Evolutionary conservation across 495 filamentous ascomycete species (phyloP).

Genomic region (Sordaria brevicollis): DNA sequence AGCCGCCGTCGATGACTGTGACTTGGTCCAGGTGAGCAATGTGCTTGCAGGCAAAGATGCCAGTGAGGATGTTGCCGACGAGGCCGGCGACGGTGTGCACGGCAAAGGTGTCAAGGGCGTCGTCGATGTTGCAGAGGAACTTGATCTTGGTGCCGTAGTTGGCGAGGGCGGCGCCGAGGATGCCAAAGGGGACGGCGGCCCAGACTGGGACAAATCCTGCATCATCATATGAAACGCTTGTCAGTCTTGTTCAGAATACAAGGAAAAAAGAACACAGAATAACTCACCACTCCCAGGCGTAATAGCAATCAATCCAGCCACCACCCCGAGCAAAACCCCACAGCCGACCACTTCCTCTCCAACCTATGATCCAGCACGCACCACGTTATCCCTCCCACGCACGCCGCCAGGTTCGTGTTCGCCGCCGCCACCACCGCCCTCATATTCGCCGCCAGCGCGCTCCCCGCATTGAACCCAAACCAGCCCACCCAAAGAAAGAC

Average conservation of each 20-base stretch:
- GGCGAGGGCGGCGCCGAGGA: slow-evolving; percentile 72
- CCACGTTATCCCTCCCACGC: slow-evolving; percentile 88
- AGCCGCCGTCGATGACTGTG: slow-evolving; percentile 66
- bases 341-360: slow-evolving; percentile 92
- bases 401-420: slow-evolving; percentile 62
- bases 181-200: slow-evolving; percentile 84
- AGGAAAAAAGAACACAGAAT: not conserved
- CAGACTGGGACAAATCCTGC: slow-evolving; percentile 77
- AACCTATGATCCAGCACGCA: slow-evolving; percentile 86
- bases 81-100: slow-evolving; percentile 83
- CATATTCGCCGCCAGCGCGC: slow-evolving; percentile 76
- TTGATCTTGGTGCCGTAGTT: slow-evolving; percentile 98
- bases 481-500: slow-evolving; percentile 98
- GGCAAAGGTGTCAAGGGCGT: slow-evolving; percentile 89
- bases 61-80: slow-evolving; percentile 83
- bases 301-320: slow-evolving; percentile 86
- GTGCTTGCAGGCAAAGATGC: slow-evolving; percentile 87
- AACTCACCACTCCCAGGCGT: slow-evolving; percentile 68
- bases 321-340: slow-evolving; percentile 95
- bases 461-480: slow-evolving; percentile 97
- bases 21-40: slow-evolving; percentile 80
- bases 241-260: not conserved
- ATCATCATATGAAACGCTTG: slow-evolving; percentile 6
- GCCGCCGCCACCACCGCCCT: slow-evolving; percentile 67
- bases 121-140: slow-evolving; percentile 76